Conservation (phyloP, 306 rosid species). For the Pachyrhizus erosus region DNA sequence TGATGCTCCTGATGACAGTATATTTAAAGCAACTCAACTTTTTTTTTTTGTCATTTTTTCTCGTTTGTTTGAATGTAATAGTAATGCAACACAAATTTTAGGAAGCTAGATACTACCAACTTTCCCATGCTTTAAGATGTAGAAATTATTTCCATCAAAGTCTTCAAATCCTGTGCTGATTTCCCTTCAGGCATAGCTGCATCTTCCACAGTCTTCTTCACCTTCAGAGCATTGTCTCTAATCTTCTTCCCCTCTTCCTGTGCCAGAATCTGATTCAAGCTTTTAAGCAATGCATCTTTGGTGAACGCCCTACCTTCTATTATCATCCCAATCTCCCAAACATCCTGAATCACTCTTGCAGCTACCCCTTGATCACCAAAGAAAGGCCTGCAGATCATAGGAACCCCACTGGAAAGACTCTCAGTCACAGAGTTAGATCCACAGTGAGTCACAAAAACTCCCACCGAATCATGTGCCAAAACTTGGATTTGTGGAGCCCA, state of each 20-base stretch:
- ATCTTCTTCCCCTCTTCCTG: constrained; percentile 13
- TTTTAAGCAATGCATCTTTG: constrained; percentile 12
- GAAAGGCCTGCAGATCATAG: constrained; percentile 51
- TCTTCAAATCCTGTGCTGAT: not conserved
- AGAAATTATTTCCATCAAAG: constrained; percentile 4
- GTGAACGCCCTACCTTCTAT: not conserved
- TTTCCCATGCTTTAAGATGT: not conserved
- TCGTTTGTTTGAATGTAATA: not conserved
- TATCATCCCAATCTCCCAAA: not conserved
- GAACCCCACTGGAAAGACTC: constrained; percentile 48
- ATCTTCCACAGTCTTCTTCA: not conserved
- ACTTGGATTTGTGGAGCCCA: constrained; percentile 53
- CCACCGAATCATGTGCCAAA: constrained; percentile 40
- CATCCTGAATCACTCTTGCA: constrained; percentile 3
- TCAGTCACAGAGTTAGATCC: constrained; percentile 52
- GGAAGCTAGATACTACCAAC: not conserved
- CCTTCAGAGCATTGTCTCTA: not conserved
- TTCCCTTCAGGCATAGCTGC: not conserved
- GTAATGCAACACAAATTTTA: not conserved
- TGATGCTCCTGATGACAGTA: not conserved
- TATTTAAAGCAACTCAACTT: not conserved
- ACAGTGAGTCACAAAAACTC: constrained; percentile 49
- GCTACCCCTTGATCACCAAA: constrained; percentile 45
- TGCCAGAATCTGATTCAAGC: constrained; percentile 9
- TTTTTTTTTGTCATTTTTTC: too few species aligned